Conservation (phyloP, 2,329 filamentous ascomycete species). For the Ascochyta lentis region DNA sequence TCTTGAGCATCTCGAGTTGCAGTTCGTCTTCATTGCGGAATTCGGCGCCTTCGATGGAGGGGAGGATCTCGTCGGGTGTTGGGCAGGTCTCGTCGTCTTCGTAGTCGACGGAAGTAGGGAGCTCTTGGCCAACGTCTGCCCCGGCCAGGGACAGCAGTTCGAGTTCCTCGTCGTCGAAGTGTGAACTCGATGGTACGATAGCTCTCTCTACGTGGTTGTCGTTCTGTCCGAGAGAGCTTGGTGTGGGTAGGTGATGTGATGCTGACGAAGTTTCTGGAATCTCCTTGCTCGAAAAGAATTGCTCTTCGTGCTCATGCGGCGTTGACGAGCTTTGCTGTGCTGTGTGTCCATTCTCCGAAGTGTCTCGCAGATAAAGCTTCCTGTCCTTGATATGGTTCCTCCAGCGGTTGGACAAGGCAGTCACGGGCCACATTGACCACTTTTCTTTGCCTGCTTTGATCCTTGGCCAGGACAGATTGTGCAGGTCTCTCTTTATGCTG, state of each 20-base stretch:
- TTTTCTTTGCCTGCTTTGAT: conserved; percentile 22
- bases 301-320: conserved; percentile 1
- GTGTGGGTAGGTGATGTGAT: conserved; percentile 38
- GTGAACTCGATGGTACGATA: conserved; percentile 22
- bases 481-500: conserved; percentile 36
- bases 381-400: conserved; percentile 17
- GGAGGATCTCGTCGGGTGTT: conserved; percentile 27
- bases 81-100: conserved; percentile 14
- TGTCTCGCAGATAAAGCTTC: conserved; percentile 12
- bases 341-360: neutral
- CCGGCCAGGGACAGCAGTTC: conserved; percentile 37
- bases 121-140: conserved; percentile 17
- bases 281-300: conserved; percentile 13
- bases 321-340: neutral
- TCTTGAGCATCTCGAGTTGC: conserved; percentile 19
- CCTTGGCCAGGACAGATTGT: conserved; percentile 34
- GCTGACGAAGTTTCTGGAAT: conserved; percentile 7
- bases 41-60: conserved; percentile 31
- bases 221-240: conserved; percentile 32
- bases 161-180: conserved; percentile 38
- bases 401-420: conserved; percentile 15
- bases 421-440: neutral
- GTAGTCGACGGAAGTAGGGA: conserved; percentile 1
- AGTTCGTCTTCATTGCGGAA: conserved; percentile 24
- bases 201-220: conserved; percentile 1